phyloP scores from a whole-genome alignment of 768 basidiomycete species.

The Trametes cubensis region DNA sequence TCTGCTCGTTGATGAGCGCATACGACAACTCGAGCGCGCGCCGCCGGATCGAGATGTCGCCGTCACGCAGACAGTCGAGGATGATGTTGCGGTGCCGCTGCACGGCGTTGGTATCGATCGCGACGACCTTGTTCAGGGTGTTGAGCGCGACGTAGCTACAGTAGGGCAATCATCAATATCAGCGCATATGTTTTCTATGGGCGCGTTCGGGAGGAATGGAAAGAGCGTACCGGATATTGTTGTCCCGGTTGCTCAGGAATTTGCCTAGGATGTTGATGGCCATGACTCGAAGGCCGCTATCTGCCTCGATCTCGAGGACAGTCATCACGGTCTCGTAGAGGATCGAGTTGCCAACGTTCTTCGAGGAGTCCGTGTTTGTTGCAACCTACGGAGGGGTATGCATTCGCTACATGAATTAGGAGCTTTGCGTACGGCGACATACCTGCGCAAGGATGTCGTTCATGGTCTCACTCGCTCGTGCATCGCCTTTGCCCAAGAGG shows the following conservation, averaged over 20 bases:
- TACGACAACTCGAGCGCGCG: conserved; percentile 97
- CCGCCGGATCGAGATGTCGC: conserved; percentile 96
- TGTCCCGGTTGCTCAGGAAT: conserved; percentile 95
- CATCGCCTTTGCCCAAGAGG: conserved; percentile 84
- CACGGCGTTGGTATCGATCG: conserved; percentile 97
- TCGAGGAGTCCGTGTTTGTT: conserved; percentile 97
- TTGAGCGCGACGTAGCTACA: conserved; percentile 94
- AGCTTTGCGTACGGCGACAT: conserved; percentile 16
- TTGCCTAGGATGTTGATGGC: conserved; percentile 99
- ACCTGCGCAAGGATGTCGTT: conserved; percentile 98
- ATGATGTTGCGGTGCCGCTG: conserved; percentile 98
- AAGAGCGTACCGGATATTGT: conserved; percentile 89
- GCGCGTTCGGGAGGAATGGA: background rate
- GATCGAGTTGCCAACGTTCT: conserved; percentile 98
- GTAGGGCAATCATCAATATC: background rate
- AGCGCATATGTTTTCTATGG: conserved; percentile 7
- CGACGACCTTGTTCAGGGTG: conserved; percentile 96
- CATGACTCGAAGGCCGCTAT: conserved; percentile 95
- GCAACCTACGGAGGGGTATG: conserved; percentile 66
- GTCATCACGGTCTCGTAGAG: conserved; percentile 97
- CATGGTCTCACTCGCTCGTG: conserved; percentile 91
- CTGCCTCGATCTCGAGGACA: conserved; percentile 96
- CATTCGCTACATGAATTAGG: background rate
- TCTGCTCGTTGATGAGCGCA: conserved; percentile 93
- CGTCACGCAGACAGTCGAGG: conserved; percentile 98